Evolutionary conservation across 2,329 filamentous ascomycete species (phyloP).

Genomic region (Claviceps fusiformis): DNA sequence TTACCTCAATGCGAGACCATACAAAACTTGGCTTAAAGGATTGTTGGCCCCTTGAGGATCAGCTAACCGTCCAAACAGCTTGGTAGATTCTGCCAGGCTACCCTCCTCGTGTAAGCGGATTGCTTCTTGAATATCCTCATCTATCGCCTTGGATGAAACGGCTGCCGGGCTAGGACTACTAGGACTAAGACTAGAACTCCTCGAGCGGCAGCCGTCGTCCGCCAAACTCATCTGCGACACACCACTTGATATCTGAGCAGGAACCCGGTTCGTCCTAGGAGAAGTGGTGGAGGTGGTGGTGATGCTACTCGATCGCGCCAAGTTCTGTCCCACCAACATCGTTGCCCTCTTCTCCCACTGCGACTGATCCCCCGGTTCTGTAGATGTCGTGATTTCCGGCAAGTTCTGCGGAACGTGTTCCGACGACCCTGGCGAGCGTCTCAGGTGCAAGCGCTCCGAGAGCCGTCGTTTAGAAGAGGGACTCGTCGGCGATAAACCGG

Average conservation of each 20-base stretch:
- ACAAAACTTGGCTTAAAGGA: conserved; percentile 87
- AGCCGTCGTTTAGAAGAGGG: conserved; percentile 34
- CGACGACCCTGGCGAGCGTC: conserved; percentile 44
- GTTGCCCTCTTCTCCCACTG: conserved; percentile 91
- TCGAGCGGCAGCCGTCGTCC: not conserved
- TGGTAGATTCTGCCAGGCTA: conserved; percentile 65
- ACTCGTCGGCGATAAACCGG: conserved; percentile 28
- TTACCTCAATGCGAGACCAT: conserved; percentile 77
- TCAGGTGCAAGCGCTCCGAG: conserved; percentile 59
- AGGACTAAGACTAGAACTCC: not conserved
- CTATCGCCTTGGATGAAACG: conserved; percentile 39
- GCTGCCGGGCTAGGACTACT: conserved; percentile 6
- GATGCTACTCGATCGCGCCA: conserved; percentile 30
- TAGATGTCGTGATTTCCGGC: conserved; percentile 50
- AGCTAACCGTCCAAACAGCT: conserved; percentile 71
- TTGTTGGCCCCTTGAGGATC: conserved; percentile 79
- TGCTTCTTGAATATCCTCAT: conserved; percentile 80
- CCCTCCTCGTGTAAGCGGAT: conserved; percentile 84
- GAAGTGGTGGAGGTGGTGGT: conserved; percentile 16
- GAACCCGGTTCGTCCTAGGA: not conserved
- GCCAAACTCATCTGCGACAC: conserved; percentile 15
- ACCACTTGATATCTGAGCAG: conserved; percentile 10
- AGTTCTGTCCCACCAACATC: conserved; percentile 57
- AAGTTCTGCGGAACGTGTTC: conserved; percentile 67
- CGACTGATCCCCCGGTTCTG: conserved; percentile 42